Base-by-base conservation (phyloP, 345 rosid species). In the Gossypium rotundifolium region DNA sequence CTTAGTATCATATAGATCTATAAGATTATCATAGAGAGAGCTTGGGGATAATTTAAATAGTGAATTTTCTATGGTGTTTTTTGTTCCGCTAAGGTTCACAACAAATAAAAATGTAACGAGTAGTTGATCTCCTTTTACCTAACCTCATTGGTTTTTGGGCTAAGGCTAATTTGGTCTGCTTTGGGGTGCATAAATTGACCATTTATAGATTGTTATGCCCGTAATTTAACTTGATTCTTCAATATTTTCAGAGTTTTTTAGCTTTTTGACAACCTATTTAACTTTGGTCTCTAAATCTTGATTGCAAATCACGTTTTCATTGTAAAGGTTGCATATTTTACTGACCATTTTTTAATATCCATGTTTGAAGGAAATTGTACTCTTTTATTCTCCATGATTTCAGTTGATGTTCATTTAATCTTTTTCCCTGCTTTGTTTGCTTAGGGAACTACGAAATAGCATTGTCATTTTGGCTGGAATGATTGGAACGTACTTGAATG, bases 391-490 rank as follows among this genome's bases (percentile, higher is more conserved):
- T 49, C 65, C 59, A 60, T 33, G 45, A 74, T 46, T 70, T 69
- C 27, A 54, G 54, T 4, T 4, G 1, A 68, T 8, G 3, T 13
- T 74, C n/a, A 58, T 76, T 70, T 75, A 44, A 65, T 44, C 2
- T 54, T 55, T 60, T 46, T 33, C 3, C 11, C 65, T n/a, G 38
- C 55, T 53, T 71, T 62, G 11, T 54, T 71, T 16, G 75, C 73
- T 57, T 73, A 95, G 99, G 89, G 92, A 91, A 73, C 82, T 95
- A 76, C 87, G 94, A 77, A 80, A 76, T 9, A 87, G 83, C 81
- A 81, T 90, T 46, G 23, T 87, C 67, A 83, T 95, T 79, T 71
- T 95, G 82, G 91, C 89, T 69, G 98, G 99, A 83, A 95, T 95
- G 99, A 85, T 95, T 65, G 76, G 85, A 74, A 93, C 98, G 46